Base-by-base conservation (phyloP, 225 moss, liverwort and hornwort species). In the Neckera pumila region DNA sequence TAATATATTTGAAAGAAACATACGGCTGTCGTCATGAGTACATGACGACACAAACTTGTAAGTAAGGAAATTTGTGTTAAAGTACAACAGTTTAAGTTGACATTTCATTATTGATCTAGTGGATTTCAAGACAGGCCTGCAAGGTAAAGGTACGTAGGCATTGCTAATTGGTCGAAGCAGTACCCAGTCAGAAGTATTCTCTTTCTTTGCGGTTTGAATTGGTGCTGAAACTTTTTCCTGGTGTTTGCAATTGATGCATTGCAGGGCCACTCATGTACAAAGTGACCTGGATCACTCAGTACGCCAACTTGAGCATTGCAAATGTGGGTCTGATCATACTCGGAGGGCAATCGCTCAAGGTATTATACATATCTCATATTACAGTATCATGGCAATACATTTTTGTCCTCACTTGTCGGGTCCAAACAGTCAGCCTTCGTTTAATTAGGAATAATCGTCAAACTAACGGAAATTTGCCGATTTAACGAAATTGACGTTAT, bases 311-410 rank as follows among this genome's bases (percentile, higher is more conserved):
- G 7, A 79, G 89, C 63, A 90, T 95, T 56, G 92, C 92, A 17
- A 91, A 93, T 79, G 83, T 95, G 60, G 94, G 94, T 15, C 60
- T 91, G 1, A 80, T 95, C n/a, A 85, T 95, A 75, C 86, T 95
- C 0, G 90, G 92, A 77, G 92, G 93, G 43, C 85, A 92, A 69
- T 89, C 91, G 8, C 91, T 95, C n/a, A 93, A 93, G 93, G 94
- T 90, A 81, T 25, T 45, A 75, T 9, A 9, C 12, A 40, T 4
- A 73, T 43, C 7, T 7, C 10, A 25, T 64, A 45, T 26, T 17
- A 47, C 31, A 45, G 19, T 18, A 58, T 38, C 6, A 4, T 18
- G 12, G 19, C 45, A 57, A 7, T 38, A 16, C 57, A 6, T 38
- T 79, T n/a, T 38, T 10, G 17, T 27, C 56, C 56, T 57, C 78